These are phyloP conservation scores for Epichloe amarillans DNA, from an alignment of 2,329 filamentous ascomycete species.

Conservation along the genomic window DNA sequence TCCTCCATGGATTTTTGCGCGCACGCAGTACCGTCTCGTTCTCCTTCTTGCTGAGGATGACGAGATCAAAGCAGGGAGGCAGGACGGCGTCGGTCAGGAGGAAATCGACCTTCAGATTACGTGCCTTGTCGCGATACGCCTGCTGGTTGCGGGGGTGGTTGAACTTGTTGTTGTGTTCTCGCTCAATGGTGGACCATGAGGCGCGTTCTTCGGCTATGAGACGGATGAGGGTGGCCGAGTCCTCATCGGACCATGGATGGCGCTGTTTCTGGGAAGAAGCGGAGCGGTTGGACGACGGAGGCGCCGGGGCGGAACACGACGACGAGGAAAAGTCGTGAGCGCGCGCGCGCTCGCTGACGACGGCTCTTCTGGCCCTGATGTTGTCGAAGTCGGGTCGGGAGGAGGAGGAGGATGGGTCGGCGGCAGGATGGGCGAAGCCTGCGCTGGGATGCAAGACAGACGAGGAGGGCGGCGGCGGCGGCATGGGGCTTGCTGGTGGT, in stretches of 20 bases:
- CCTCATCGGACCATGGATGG: slow-evolving; percentile 28
- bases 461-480: slow-evolving; percentile 9
- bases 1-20: slow-evolving; percentile 36
- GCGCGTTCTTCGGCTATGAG: slow-evolving; percentile 22
- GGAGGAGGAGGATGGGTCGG: neutral
- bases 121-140: slow-evolving; percentile 44
- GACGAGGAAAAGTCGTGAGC: neutral
- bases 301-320: neutral
- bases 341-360: neutral
- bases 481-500: slow-evolving; percentile 11
- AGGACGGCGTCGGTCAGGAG: slow-evolving; percentile 31
- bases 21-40: slow-evolving; percentile 22
- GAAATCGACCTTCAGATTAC: slow-evolving; percentile 40
- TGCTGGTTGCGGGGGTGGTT: slow-evolving; percentile 36
- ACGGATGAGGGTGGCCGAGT: slow-evolving; percentile 27
- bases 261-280: slow-evolving; percentile 13
- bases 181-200: slow-evolving; percentile 21
- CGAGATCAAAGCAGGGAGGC: slow-evolving; percentile 35
- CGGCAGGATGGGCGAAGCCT: neutral
- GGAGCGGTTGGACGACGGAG: neutral
- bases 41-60: slow-evolving; percentile 39
- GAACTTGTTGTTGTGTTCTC: slow-evolving; percentile 21
- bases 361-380: neutral
- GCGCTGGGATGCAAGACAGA: neutral
- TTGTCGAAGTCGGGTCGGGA: neutral